Conservation (phyloP, 441 rosid genomes). For the Daphne laureola region DNA sequence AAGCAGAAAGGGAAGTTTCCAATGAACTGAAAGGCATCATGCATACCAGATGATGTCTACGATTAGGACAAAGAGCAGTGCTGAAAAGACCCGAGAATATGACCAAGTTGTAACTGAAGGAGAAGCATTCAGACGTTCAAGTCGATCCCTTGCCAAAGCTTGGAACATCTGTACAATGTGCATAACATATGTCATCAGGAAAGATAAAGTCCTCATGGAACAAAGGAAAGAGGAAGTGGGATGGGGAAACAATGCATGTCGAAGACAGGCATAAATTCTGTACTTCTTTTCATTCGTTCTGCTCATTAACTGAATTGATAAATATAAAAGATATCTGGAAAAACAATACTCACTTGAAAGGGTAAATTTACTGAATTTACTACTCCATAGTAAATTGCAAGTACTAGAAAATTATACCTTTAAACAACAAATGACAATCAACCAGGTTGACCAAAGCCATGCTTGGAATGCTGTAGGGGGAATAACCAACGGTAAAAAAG, state of each 20-base stretch:
- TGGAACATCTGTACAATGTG: constrained; percentile 79
- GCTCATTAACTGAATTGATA: too few species aligned
- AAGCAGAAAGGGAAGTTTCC: neutral
- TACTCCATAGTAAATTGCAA: neutral
- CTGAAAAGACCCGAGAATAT: constrained; percentile 86
- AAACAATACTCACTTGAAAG: too few species aligned
- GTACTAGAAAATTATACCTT: constrained; percentile 43
- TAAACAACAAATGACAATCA: constrained; percentile 74
- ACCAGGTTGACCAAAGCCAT: constrained; percentile 88
- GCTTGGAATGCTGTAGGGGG: constrained; percentile 82
- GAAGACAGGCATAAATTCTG: too few species aligned
- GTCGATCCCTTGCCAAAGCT: constrained; percentile 96
- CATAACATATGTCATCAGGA: constrained; percentile 13
- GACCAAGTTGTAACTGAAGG: constrained; percentile 88
- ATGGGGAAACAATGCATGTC: too few species aligned
- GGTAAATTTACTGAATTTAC: too few species aligned
- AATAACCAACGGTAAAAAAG: constrained; percentile 79
- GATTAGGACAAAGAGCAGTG: constrained; percentile 62
- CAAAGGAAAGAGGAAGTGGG: too few species aligned
- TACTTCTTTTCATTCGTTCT: too few species aligned
- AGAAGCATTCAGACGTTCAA: constrained; percentile 92
- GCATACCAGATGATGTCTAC: constrained; percentile 77
- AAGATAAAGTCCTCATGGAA: too few species aligned
- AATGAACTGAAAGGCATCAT: constrained; percentile 12
- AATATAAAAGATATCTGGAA: too few species aligned